These are phyloP conservation scores for Psophocarpus tetragonolobus DNA, from an alignment of 306 rosid species.

Conservation along the genomic window DNA sequence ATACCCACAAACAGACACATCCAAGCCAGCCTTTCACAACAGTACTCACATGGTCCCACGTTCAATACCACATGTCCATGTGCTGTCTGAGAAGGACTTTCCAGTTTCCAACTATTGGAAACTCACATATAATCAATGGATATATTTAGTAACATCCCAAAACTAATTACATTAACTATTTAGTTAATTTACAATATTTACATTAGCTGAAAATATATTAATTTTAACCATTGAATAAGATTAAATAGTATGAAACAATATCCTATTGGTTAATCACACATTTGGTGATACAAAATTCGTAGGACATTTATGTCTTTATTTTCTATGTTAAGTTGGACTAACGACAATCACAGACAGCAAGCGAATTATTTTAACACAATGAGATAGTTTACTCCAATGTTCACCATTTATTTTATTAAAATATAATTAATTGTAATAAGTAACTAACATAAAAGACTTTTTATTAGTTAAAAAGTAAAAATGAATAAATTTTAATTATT, in stretches of 20 bases:
- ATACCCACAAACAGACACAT: constrained; percentile 27
- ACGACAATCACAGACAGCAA: no score
- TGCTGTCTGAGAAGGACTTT: constrained; percentile 63
- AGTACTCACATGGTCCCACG: constrained; percentile 66
- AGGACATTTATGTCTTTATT: no score
- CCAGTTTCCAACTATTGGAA: constrained; percentile 44
- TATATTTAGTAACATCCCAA: neutral
- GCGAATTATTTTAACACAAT: no score
- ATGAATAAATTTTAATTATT: neutral
- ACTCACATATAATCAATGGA: neutral
- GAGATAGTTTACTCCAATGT: no score
- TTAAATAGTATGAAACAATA: neutral
- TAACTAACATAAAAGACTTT: neutral
- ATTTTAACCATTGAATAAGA: neutral
- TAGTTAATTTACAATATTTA: neutral
- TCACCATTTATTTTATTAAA: no score
- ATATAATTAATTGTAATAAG: no score
- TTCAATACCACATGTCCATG: constrained; percentile 62
- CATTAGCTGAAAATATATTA: neutral
- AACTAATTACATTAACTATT: neutral
- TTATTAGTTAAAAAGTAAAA: neutral
- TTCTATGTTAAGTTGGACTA: no score
- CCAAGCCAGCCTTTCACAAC: constrained; percentile 55
- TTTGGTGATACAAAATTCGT: no score
- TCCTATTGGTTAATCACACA: no score